A percentile compares a stretch with the other conserved stretches of the same genome.
These are phyloP conservation scores for Brassica incana DNA, from an alignment of 345 rosid genomes.

Conservation along the genomic window DNA sequence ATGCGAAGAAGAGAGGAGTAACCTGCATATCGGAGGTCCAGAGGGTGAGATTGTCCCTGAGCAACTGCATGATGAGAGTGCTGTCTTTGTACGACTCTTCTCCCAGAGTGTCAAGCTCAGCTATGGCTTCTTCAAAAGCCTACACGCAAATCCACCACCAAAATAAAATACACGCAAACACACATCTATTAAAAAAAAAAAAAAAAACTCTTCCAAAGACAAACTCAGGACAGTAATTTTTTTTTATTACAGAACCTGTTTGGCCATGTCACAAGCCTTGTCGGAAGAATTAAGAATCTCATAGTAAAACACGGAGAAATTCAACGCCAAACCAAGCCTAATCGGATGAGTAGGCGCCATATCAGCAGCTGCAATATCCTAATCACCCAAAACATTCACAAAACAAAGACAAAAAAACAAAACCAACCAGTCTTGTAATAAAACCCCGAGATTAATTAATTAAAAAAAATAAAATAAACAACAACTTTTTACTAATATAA, in stretches of 20 bases:
- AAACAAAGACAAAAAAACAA: background rate
- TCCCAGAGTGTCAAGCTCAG: slow-evolving; percentile 88
- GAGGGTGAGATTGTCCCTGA: slow-evolving; percentile 92
- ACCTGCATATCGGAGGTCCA: slow-evolving; percentile 99
- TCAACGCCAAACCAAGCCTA: slow-evolving; percentile 83
- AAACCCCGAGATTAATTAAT: no score
- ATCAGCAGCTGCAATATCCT: slow-evolving; percentile 79
- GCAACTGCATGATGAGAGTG: slow-evolving; percentile 95
- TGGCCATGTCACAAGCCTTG: slow-evolving; percentile 94
- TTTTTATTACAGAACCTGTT: slow-evolving; percentile 53
- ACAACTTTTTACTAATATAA: no score
- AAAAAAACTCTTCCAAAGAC: no score
- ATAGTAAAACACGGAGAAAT: slow-evolving; percentile 86
- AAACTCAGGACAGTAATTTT: background rate
- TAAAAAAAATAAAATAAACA: no score
- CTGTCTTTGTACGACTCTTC: slow-evolving; percentile 98
- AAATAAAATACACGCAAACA: background rate
- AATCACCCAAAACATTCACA: background rate
- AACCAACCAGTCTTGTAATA: background rate
- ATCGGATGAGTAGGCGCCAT: slow-evolving; percentile 93
- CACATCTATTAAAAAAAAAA: background rate
- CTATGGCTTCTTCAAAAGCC: slow-evolving; percentile 98
- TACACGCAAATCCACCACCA: slow-evolving; percentile 11
- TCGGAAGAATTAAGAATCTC: slow-evolving; percentile 92
- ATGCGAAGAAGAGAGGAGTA: background rate